A percentile compares a stretch with the other conserved stretches of the same genome.
phyloP scores from a whole-genome alignment of 1,139 yeast genomes.

The Hemisphaericaspora xylofermentans region DNA sequence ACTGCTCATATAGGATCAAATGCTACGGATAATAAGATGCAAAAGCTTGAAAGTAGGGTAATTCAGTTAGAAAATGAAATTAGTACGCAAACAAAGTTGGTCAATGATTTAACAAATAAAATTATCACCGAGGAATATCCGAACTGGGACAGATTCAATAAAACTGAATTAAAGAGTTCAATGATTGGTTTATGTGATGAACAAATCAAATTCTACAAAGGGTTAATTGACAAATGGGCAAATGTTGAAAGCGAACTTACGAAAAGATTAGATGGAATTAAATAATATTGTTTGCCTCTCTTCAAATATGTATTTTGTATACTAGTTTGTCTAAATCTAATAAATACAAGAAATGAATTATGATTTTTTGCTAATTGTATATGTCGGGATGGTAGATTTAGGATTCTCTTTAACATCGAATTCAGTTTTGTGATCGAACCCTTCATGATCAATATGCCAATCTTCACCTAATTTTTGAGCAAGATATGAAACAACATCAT shows the following conservation, averaged over 20 bases:
- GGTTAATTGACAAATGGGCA: conserved; percentile 73
- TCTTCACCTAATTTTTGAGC: conserved; percentile 46
- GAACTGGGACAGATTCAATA: conserved; percentile 78
- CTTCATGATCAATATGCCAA: conserved; percentile 66
- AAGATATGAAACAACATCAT: conserved; percentile 74
- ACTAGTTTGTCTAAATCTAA: neutral
- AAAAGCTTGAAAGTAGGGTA: conserved; percentile 33
- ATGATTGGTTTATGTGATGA: conserved; percentile 71
- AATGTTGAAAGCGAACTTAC: conserved; percentile 50
- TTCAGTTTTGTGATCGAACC: conserved; percentile 12
- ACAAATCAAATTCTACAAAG: conserved; percentile 72
- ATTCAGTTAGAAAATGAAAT: conserved; percentile 52
- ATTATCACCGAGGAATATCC: conserved; percentile 80
- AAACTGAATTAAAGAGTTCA: conserved; percentile 70
- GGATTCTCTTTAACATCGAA: conserved; percentile 16
- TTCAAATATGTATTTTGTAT: neutral
- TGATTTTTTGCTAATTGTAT: conserved; percentile 1
- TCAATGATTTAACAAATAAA: conserved; percentile 61
- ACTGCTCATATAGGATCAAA: conserved; percentile 43
- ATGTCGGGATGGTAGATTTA: conserved; percentile 5
- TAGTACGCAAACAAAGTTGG: conserved; percentile 47
- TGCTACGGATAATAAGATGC: conserved; percentile 35
- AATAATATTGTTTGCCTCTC: neutral
- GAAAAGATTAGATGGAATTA: conserved; percentile 37
- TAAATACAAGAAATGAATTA: neutral